Evolutionary conservation across 768 basidiomycete genomes (phyloP), one percentile per base, ranked within the genome.

Genomic region (Asterophora lycoperdoides): DNA sequence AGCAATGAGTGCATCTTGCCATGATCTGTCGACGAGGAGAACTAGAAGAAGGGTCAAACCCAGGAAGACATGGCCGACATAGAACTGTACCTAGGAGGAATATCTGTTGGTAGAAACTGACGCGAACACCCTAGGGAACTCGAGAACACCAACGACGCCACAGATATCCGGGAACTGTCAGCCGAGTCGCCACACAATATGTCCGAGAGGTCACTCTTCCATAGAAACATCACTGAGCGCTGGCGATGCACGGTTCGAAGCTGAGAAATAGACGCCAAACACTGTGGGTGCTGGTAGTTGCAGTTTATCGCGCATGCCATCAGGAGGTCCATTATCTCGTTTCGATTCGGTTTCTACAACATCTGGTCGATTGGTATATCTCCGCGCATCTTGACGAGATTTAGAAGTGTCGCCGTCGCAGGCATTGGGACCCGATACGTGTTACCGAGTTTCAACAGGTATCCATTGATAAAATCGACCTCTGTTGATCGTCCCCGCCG

Each of bases 391-490:
- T 77, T 77, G 52, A 89, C 68, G 54, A 89, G 68, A 44, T 81
- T 69, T 32, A 74, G 60, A 40, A 90, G 68, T n/a, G 72, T 68
- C 1, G 72, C 62, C 48, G 73, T 87, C 19, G 76, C 71, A 5
- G 81, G 80, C 60, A 83, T 86, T 14, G 67, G 64, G 26, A 93
- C 69, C 5, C 70, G 67, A 56, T 84, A 77, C 33, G 71, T 64
- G 40, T 66, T 56, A 19, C 86, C 94, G 7, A 92, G 67, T 7
- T 69, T 66, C 23, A 82, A 60, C 41, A 98, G 64, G 63, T 93
- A 90, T 4, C 94, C 93, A 51, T 89, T 93, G 58, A 96, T 72
- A 58, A 71, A 89, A 14, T 86, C 79, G 18, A 97, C 77, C 68
- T 97, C 93, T 0, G 92, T 93, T 5, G 60, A 52, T 44, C 70